Conservation (phyloP, 1,139 yeast genomes). For the Geotrichum citri-aurantii region DNA sequence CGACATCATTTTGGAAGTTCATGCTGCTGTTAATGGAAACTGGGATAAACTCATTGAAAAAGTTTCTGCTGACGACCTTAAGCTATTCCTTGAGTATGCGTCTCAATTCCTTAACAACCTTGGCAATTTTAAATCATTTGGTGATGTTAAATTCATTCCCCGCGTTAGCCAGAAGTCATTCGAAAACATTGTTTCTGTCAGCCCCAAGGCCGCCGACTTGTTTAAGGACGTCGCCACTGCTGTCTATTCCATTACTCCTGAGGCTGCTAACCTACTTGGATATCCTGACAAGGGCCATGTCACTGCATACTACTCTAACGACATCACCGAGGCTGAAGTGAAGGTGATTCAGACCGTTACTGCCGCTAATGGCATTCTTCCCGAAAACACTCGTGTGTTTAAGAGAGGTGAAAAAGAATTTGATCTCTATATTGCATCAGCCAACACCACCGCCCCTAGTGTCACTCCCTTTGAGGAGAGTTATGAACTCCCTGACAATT, state of each 20-base stretch:
- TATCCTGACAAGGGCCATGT: conserved; percentile 73
- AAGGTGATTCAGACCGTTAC: conserved; percentile 60
- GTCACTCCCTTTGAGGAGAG: conserved; percentile 26
- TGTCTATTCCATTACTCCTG: conserved; percentile 48
- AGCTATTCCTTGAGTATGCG: conserved; percentile 64
- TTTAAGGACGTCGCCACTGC: conserved; percentile 45
- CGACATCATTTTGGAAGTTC: conserved; percentile 59
- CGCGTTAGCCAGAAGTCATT: conserved; percentile 47
- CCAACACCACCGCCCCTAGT: conserved; percentile 20
- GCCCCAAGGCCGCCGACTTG: conserved; percentile 35
- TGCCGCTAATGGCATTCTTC: conserved; percentile 59
- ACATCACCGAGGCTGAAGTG: conserved; percentile 54
- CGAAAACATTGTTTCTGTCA: conserved; percentile 43
- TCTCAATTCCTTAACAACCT: conserved; percentile 73
- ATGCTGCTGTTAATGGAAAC: conserved; percentile 48
- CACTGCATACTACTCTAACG: conserved; percentile 61
- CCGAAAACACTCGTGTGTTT: conserved; percentile 73
- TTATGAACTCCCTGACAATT: conserved; percentile 25
- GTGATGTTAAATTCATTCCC: conserved; percentile 82
- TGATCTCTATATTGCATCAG: conserved; percentile 32
- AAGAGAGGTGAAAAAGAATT: conserved; percentile 30
- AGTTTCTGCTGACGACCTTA: conserved; percentile 26
- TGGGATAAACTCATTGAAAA: conserved; percentile 39
- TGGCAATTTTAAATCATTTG: conserved; percentile 86
- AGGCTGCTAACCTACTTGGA: conserved; percentile 53